These are phyloP conservation scores for Guillardia theta DNA, from an alignment of 78 protist species.

Conservation along the genomic window DNA sequence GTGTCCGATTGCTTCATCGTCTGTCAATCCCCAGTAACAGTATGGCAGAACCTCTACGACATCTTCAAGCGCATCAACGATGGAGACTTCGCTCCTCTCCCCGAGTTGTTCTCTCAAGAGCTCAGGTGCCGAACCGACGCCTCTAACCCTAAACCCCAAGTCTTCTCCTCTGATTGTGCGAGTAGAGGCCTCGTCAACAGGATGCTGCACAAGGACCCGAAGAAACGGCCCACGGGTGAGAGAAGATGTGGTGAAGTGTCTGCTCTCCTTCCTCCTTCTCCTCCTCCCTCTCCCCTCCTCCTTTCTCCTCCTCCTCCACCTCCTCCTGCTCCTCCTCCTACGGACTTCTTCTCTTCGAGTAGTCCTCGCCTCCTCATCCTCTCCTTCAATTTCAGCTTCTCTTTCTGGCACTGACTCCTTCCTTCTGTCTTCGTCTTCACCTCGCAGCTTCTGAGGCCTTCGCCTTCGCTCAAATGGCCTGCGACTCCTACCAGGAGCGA, in stretches of 20 bases:
- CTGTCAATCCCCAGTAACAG: too few relatives aligned
- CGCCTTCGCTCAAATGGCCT: not conserved
- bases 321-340: not conserved
- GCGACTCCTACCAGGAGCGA: not conserved
- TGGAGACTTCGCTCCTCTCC: not conserved
- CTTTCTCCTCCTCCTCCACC: not conserved
- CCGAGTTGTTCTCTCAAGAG: not conserved
- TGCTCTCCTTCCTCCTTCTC: not conserved
- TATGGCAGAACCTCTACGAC: not conserved
- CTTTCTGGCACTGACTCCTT: not conserved
- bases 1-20: too few relatives aligned
- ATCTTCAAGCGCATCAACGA: conserved; percentile 1
- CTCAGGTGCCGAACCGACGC: not conserved
- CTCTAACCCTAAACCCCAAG: not conserved
- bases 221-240: not conserved
- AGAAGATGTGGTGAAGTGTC: not conserved
- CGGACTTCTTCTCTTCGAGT: not conserved
- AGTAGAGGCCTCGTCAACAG: not conserved
- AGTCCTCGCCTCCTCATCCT: not conserved
- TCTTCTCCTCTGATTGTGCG: too few relatives aligned
- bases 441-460: not conserved
- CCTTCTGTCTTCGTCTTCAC: not conserved
- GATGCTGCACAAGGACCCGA: not conserved
- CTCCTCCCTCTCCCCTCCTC: not conserved
- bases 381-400: not conserved